Conservation (phyloP, 352 stramenopile genomes). For the Globisporangium nodosum region DNA sequence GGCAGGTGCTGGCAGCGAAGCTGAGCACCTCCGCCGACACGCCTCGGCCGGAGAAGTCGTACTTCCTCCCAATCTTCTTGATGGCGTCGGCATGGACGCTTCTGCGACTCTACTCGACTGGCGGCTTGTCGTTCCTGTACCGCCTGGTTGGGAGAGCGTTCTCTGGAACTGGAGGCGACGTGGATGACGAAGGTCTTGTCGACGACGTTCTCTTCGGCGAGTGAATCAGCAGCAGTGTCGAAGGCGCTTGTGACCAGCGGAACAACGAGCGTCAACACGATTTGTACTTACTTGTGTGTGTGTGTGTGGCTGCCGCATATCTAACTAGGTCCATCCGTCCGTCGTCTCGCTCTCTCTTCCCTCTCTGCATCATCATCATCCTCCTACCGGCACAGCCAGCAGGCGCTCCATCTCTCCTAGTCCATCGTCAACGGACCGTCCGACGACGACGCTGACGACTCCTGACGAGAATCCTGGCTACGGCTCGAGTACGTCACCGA, state of each 20-base stretch:
- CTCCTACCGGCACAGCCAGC: background rate
- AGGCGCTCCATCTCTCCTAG: slow-evolving; percentile 10
- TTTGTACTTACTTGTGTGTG: slow-evolving; percentile 3
- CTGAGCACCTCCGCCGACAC: slow-evolving; percentile 22
- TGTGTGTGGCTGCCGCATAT: slow-evolving; percentile 7
- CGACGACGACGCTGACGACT: slow-evolving; percentile 22
- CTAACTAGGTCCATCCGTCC: slow-evolving; percentile 9
- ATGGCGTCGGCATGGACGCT: slow-evolving; percentile 63
- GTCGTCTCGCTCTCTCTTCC: background rate
- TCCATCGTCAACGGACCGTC: slow-evolving; percentile 26
- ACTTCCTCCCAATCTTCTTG: slow-evolving; percentile 49
- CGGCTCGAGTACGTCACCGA: slow-evolving; percentile 14
- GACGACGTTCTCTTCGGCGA: slow-evolving; percentile 8
- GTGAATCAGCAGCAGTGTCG: background rate
- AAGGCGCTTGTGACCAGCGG: background rate
- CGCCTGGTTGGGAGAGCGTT: background rate
- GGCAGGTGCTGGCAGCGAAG: slow-evolving; percentile 59
- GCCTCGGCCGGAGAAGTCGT: slow-evolving; percentile 24
- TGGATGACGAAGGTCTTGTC: background rate
- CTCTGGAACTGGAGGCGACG: background rate
- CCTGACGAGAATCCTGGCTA: slow-evolving; percentile 24
- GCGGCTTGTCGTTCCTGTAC: slow-evolving; percentile 28
- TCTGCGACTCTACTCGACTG: slow-evolving; percentile 62
- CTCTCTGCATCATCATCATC: background rate
- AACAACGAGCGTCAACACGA: background rate